Base-by-base conservation (phyloP, 2,329 filamentous ascomycete species). In the Metarhizium rileyi region DNA sequence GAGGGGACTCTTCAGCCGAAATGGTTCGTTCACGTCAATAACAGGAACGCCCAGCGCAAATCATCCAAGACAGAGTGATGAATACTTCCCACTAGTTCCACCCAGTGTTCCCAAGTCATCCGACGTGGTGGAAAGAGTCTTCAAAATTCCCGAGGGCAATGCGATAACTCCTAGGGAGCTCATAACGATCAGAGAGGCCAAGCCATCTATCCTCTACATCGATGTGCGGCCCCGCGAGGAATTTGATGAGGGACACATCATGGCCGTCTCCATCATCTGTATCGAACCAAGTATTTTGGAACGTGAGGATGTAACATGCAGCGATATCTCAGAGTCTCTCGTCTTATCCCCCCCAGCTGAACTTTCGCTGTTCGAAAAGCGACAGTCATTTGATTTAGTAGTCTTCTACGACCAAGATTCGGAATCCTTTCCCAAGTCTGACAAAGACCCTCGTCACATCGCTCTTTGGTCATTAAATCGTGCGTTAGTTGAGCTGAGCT, bases 171-270 rank as follows among this genome's bases (percentile, higher is more conserved):
- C 86, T 0, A 76, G 86, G 50, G 81, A 85, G 48, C 74, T 98
- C 1, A 77, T 84, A 52, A 77, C 83, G 44, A 86, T 86, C 50
- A 79, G 95, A 61, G 74, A 76, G 50, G 68, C 60, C 56, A 76
- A 61, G 49, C 56, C 60, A 52, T 89, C 69, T 68, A 75, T 96
- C 23, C 70, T 98, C 12, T 65, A 97, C 23, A 89, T 98, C 55
- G 93, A 98, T 65, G 81, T 96, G 40, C 83, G 93, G 36, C 73
- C 79, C 50, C 83, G 93, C 25, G 80, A 86, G 48, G 80, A 86
- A 8, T 98, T 87, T 61, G 89, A 97, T 57, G 77, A 84, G 44
- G 93, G 93, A 0, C 93, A 98, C 63, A 90, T 98, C 55, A 86
- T 86, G 71, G 83, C 86, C 5, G 83, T 83, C 50, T 84, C 81